Evolutionary conservation across 768 basidiomycete species (phyloP).

Genomic region (Mycena filopes): DNA sequence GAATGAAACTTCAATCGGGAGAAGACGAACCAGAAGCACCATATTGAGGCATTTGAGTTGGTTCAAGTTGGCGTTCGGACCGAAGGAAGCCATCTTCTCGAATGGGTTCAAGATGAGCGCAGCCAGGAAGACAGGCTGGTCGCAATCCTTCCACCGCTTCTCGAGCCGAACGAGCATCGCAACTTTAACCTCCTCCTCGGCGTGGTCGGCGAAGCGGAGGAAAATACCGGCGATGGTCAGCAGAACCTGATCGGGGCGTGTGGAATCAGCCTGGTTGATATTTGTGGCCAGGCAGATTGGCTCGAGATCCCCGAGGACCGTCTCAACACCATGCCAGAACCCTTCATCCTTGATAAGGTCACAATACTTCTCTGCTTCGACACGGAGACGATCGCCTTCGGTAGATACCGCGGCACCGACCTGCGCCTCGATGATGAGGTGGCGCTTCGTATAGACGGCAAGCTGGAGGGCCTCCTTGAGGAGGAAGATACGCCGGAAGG

Average conservation of each 20-base stretch:
- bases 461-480: constrained; percentile 10
- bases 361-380: neutral
- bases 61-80: constrained; percentile 37
- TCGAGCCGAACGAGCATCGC: constrained; percentile 36
- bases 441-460: constrained; percentile 7
- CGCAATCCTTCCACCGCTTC: neutral
- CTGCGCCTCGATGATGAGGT: constrained; percentile 21
- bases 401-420: constrained; percentile 22
- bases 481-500: constrained; percentile 15
- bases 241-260: constrained; percentile 41
- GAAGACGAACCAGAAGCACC: constrained; percentile 8
- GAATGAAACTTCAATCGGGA: too few relatives aligned
- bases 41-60: constrained; percentile 14
- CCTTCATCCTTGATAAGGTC: neutral
- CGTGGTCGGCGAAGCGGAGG: constrained; percentile 39
- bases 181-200: constrained; percentile 36
- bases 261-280: constrained; percentile 14
- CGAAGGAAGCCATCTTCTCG: constrained; percentile 41
- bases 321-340: constrained; percentile 20
- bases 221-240: constrained; percentile 43
- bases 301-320: constrained; percentile 21
- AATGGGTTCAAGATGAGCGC: constrained; percentile 42
- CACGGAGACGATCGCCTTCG: neutral
- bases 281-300: constrained; percentile 28
- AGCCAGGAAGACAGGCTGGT: neutral